A percentile compares a stretch with the other conserved stretches of the same genome.
Conservation (phyloP, 2,329 filamentous ascomycete species). For the Colletotrichum abscissum region DNA sequence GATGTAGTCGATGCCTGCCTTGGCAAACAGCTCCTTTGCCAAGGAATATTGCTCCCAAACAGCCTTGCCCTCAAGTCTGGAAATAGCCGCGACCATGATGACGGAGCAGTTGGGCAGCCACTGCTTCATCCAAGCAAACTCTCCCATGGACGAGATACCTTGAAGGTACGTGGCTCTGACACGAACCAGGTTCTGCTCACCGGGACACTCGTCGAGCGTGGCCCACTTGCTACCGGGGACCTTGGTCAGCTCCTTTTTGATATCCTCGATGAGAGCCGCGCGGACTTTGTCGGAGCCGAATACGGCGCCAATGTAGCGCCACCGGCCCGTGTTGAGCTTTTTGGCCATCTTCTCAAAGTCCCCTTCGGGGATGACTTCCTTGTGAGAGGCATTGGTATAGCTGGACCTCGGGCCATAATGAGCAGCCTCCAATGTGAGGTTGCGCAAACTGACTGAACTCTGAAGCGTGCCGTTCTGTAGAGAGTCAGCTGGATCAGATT, state of each 20-base stretch:
- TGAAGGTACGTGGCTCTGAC: constrained; percentile 22
- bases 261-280: constrained; percentile 22
- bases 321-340: constrained; percentile 25
- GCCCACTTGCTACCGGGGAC: constrained; percentile 25
- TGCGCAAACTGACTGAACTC: constrained; percentile 25
- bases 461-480: constrained; percentile 11
- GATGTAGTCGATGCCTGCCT: constrained; percentile 30
- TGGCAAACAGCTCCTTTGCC: constrained; percentile 14
- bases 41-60: constrained; percentile 25
- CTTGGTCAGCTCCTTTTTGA: constrained; percentile 21
- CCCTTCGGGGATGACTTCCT: constrained; percentile 17
- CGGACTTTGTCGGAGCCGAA: constrained; percentile 27
- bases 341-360: constrained; percentile 28
- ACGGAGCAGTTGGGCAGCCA: constrained; percentile 28
- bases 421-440: constrained; percentile 19
- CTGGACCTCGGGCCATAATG: constrained; percentile 27
- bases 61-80: constrained; percentile 10
- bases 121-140: constrained; percentile 29
- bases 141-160: constrained; percentile 29
- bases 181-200: constrained; percentile 18
- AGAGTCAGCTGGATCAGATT: no score
- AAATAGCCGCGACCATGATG: constrained; percentile 24
- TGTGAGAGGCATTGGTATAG: constrained; percentile 31
- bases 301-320: constrained; percentile 27
- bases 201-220: constrained; percentile 23